Conservation (phyloP, 768 basidiomycete genomes). For the Ramaria sp. region DNA sequence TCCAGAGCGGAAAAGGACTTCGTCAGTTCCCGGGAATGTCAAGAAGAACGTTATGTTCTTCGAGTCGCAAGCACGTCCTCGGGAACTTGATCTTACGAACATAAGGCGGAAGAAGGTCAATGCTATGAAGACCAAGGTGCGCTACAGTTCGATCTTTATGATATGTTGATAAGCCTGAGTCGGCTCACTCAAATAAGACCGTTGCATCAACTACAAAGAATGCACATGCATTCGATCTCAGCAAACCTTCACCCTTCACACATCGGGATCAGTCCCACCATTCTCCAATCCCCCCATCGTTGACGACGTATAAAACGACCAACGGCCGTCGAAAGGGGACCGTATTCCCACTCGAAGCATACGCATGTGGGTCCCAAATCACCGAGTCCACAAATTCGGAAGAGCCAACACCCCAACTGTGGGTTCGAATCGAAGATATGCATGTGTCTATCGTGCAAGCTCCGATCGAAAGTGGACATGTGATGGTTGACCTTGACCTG, state of each 20-base stretch:
- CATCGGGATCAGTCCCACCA: not conserved
- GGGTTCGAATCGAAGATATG: not conserved
- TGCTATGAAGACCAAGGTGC: not conserved
- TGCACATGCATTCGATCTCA: not conserved
- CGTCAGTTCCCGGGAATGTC: not conserved
- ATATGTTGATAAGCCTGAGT: not conserved
- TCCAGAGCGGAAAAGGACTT: not conserved
- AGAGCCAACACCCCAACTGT: not conserved
- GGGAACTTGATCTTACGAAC: not conserved
- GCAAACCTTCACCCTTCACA: not conserved
- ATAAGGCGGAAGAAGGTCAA: not conserved
- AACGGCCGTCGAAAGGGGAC: no score
- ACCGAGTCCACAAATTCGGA: not conserved
- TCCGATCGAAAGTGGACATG: no score
- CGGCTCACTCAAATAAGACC: not conserved
- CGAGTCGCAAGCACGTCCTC: not conserved
- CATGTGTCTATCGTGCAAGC: no score
- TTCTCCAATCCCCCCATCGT: not conserved
- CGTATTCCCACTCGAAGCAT: not conserved
- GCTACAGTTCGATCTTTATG: not conserved
- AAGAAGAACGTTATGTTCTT: not conserved
- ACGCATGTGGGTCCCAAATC: not conserved
- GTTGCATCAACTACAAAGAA: not conserved
- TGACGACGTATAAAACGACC: no score
- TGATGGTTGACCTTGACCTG: no score